A percentile compares a stretch with the other conserved stretches of the same genome.
phyloP scores from a whole-genome alignment of 2,329 filamentous ascomycete species.

The Capronia epimyces region DNA sequence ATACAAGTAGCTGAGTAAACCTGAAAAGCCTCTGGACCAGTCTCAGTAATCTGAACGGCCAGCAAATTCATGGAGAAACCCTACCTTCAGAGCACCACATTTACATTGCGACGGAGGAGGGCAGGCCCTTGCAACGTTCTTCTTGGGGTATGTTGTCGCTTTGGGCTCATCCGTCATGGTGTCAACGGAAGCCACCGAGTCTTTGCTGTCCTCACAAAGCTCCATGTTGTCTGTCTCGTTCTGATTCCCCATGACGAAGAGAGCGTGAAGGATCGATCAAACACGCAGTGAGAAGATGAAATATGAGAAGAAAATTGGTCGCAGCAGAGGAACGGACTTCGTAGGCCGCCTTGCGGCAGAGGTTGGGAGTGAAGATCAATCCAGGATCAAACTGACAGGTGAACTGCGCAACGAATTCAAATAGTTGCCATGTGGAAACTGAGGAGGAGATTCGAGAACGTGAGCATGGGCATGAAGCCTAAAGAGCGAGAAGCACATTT shows the following conservation, averaged over 20 bases:
- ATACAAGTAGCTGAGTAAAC: constrained; percentile 24
- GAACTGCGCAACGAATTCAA: not conserved
- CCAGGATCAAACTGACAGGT: not conserved
- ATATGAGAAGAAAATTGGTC: not conserved
- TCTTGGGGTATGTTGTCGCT: constrained; percentile 2
- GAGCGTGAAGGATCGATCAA: not conserved
- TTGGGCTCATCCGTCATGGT: constrained; percentile 10
- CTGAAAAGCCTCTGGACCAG: constrained; percentile 21
- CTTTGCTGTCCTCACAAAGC: constrained; percentile 3
- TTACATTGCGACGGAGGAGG: constrained; percentile 2
- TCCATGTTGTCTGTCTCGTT: constrained; percentile 13
- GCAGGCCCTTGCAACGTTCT: constrained; percentile 14
- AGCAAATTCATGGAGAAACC: not conserved
- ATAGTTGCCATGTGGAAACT: constrained; percentile 9
- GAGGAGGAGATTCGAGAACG: constrained; percentile 4
- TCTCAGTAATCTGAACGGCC: not conserved
- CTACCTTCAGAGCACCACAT: constrained; percentile 8
- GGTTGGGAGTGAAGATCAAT: not conserved
- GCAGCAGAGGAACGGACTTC: not conserved
- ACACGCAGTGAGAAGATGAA: not conserved
- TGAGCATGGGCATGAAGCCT: constrained; percentile 3
- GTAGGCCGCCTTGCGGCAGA: not conserved
- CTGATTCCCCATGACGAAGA: constrained; percentile 8
- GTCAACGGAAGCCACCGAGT: constrained; percentile 10
- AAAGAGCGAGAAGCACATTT: not conserved